Evolutionary conservation across 1,139 yeast species (phyloP).

Genomic region (Entelexis sorbosivorans): DNA sequence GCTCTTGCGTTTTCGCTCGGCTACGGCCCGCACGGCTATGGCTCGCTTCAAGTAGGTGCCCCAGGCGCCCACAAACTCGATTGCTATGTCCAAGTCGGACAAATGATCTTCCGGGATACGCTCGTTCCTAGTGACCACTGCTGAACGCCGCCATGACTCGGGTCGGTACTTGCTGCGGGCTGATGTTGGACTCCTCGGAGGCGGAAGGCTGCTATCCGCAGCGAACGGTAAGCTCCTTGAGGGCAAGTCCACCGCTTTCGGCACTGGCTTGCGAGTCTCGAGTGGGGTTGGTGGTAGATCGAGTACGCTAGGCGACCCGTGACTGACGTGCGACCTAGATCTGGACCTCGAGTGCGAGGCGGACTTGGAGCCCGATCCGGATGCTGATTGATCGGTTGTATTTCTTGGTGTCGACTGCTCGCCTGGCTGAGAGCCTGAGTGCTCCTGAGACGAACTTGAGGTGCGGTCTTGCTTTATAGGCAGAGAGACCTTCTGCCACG

Average conservation of each 20-base stretch:
- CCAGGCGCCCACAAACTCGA: conserved; percentile 31
- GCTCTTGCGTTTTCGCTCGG: conserved; percentile 6
- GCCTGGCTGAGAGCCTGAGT: background rate
- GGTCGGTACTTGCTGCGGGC: conserved; percentile 19
- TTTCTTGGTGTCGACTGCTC: background rate
- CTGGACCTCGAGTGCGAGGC: background rate
- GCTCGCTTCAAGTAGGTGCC: conserved; percentile 28
- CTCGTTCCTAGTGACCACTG: conserved; percentile 11
- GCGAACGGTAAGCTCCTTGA: background rate
- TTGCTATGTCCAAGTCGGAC: conserved; percentile 19
- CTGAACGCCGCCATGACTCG: conserved; percentile 21
- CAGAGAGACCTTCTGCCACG: conserved; percentile 18
- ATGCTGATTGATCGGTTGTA: background rate
- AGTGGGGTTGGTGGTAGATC: conserved; percentile 12
- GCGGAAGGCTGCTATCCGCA: background rate
- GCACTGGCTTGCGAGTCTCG: background rate
- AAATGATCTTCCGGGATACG: background rate
- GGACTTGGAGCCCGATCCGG: background rate
- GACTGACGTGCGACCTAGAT: background rate
- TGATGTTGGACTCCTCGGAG: conserved; percentile 16
- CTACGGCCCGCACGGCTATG: conserved; percentile 18
- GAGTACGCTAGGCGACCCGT: background rate
- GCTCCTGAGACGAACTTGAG: background rate
- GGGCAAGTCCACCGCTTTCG: background rate
- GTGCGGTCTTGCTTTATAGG: conserved; percentile 13